Percentiles rank a stretch among this genome's conserved stretches.
phyloP scores from a whole-genome alignment of 2,329 filamentous ascomycete genomes.

The Aspergillus brasiliensis region DNA sequence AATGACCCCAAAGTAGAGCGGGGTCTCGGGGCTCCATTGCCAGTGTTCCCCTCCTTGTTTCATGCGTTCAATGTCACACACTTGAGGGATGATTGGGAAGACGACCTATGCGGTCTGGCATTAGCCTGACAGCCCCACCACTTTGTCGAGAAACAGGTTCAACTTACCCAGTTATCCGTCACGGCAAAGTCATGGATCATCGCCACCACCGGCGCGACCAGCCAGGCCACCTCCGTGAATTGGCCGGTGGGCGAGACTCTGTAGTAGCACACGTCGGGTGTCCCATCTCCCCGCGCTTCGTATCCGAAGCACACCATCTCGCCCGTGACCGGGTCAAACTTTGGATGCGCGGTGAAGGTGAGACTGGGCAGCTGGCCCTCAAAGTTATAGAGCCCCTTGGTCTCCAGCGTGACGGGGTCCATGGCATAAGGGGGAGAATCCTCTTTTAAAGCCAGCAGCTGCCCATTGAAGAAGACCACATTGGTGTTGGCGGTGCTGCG shows the following conservation, averaged over 20 bases:
- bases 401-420: slow-evolving; percentile 51
- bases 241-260: slow-evolving; percentile 31
- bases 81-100: slow-evolving; percentile 42
- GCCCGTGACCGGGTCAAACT: slow-evolving; percentile 53
- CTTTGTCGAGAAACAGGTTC: too few relatives aligned
- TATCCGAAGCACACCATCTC: slow-evolving; percentile 57
- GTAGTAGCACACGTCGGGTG: slow-evolving; percentile 43
- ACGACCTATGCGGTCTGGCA: slow-evolving; percentile 33
- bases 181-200: slow-evolving; percentile 50
- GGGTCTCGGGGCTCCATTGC: slow-evolving; percentile 39
- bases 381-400: slow-evolving; percentile 54
- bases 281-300: slow-evolving; percentile 45
- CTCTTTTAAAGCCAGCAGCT: slow-evolving; percentile 52
- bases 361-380: slow-evolving; percentile 50
- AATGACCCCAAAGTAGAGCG: slow-evolving; percentile 33
- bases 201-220: slow-evolving; percentile 37
- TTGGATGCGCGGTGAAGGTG: slow-evolving; percentile 56
- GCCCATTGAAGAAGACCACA: slow-evolving; percentile 58
- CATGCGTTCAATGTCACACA: slow-evolving; percentile 40
- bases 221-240: slow-evolving; percentile 36
- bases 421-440: slow-evolving; percentile 56
- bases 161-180: slow-evolving; percentile 42
- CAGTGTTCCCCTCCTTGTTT: slow-evolving; percentile 45
- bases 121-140: too few relatives aligned
- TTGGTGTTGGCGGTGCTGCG: slow-evolving; percentile 58